A percentile compares a stretch with the other conserved stretches of the same genome.
Conservation (phyloP, 768 basidiomycete species). For the Mycena floridula region DNA sequence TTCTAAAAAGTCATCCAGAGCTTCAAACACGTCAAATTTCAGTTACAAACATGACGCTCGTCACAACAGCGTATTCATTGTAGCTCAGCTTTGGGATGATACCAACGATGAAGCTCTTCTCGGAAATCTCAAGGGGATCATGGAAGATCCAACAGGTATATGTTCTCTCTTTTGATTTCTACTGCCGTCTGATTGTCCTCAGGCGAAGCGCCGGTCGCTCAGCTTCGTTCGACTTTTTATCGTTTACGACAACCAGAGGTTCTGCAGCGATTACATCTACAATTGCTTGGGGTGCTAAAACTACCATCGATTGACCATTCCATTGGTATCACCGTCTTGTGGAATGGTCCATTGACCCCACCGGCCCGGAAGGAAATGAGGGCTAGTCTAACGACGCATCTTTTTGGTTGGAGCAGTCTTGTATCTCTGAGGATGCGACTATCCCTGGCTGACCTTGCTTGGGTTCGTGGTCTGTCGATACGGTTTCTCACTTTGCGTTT, state of each 20-base stretch:
- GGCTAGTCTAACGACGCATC: conserved; percentile 43
- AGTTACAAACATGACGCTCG: conserved; percentile 78
- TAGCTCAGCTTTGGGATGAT: conserved; percentile 49
- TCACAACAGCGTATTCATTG: conserved; percentile 46
- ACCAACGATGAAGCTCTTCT: conserved; percentile 27
- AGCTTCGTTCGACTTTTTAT: conserved; percentile 45
- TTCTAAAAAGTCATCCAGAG: neutral
- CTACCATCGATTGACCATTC: conserved; percentile 24
- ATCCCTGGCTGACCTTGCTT: conserved; percentile 42
- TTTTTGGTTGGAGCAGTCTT: conserved; percentile 58
- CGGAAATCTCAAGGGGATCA: conserved; percentile 13
- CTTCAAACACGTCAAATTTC: conserved; percentile 54
- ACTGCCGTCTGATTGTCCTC: conserved; percentile 11
- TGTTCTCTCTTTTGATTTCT: too few relatives aligned
- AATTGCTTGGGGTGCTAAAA: conserved; percentile 41
- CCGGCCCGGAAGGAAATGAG: conserved; percentile 41
- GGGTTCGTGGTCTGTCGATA: conserved; percentile 26
- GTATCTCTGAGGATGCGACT: conserved; percentile 51
- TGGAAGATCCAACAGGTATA: conserved; percentile 28
- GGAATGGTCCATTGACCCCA: conserved; percentile 20
- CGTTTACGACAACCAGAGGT: conserved; percentile 31
- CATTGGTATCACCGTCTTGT: conserved; percentile 18
- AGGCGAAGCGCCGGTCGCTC: conserved; percentile 39
- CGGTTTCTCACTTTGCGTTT: neutral
- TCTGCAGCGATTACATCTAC: conserved; percentile 32